Base-by-base conservation (phyloP, 768 basidiomycete species). In the Trametes cinnabarina region DNA sequence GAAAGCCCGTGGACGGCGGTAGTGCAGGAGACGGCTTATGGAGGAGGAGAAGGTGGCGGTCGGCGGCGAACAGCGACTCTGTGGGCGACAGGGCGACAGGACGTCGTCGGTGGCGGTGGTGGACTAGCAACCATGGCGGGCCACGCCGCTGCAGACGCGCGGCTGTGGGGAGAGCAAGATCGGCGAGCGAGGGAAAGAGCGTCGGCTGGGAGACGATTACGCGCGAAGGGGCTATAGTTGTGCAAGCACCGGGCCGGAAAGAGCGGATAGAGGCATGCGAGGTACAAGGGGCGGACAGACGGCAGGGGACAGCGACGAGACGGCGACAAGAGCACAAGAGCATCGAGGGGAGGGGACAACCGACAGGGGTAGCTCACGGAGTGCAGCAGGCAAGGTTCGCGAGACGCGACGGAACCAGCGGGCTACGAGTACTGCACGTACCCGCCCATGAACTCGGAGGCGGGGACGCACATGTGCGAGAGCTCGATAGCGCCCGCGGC, bases 391-490 rank as follows among this genome's bases (percentile, higher is more conserved):
- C n/a, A n/a, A n/a, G n/a, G n/a, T n/a, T n/a, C 42, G 12, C 7
- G 19, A 11, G 19, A 22, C 19, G 12, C 11, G 23, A 47, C 44
- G 40, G 44, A 43, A 11, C 42, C 9, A 4, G 19, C 26, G 14
- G 7, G 54, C 51, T 58, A 63, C 23, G 62, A 51, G 55, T 54
- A 63, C 47, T 60, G 58, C 62, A 57, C 35, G 43, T 65, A 65
- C 53, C 54, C 56, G 39, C 58, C 55, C 53, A 57, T 56, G 51
- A 58, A 61, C 30, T 47, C 64, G 28, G 59, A 55, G 41, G 61
- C 64, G 17, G 61, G 64, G 14, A 63, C 61, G 50, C 61, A 63
- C 56, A 65, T 60, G 39, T 63, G 56, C 58, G 55, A 46, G 28
- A 65, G 48, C 56, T 65, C 61, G 46, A 65, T 57, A 22, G 63